These are phyloP conservation scores for Teratosphaeria destructans DNA, from an alignment of 2,329 filamentous ascomycete species.

Conservation along the genomic window DNA sequence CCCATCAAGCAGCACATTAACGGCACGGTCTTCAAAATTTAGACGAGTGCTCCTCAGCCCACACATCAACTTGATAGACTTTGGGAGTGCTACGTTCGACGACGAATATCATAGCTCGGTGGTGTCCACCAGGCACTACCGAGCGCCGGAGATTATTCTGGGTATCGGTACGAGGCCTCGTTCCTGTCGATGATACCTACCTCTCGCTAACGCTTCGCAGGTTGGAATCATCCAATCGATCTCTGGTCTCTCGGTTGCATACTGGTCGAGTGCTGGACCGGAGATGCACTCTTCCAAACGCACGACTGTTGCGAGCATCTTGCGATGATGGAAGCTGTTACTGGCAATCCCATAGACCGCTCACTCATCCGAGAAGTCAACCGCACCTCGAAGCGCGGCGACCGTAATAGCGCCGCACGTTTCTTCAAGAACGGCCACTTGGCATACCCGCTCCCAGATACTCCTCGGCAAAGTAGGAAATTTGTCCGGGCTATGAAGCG, in stretches of 20 bases:
- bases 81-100: slow-evolving; percentile 57
- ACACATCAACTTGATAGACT: slow-evolving; percentile 58
- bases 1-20: slow-evolving; percentile 52
- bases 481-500: slow-evolving; percentile 60
- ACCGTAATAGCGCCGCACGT: slow-evolving; percentile 18
- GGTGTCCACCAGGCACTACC: slow-evolving; percentile 56
- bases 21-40: slow-evolving; percentile 48
- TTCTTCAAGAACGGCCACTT: slow-evolving; percentile 38
- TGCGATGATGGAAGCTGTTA: slow-evolving; percentile 53
- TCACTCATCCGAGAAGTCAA: slow-evolving; percentile 24
- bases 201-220: slow-evolving; percentile 7
- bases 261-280: slow-evolving; percentile 58
- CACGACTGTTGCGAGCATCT: slow-evolving; percentile 59
- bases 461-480: slow-evolving; percentile 52
- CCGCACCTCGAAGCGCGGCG: slow-evolving; percentile 17
- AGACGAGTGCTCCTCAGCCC: slow-evolving; percentile 54
- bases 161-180: slow-evolving; percentile 40
- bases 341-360: slow-evolving; percentile 21
- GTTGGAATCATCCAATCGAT: slow-evolving; percentile 59
- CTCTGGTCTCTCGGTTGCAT: slow-evolving; percentile 63
- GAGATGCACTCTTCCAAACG: slow-evolving; percentile 58
- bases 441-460: slow-evolving; percentile 54
- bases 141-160: slow-evolving; percentile 57
- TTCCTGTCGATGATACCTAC: neutral
- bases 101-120: slow-evolving; percentile 60